Conservation (phyloP, 2,329 filamentous ascomycete species). For the Colletotrichum liriopes region DNA sequence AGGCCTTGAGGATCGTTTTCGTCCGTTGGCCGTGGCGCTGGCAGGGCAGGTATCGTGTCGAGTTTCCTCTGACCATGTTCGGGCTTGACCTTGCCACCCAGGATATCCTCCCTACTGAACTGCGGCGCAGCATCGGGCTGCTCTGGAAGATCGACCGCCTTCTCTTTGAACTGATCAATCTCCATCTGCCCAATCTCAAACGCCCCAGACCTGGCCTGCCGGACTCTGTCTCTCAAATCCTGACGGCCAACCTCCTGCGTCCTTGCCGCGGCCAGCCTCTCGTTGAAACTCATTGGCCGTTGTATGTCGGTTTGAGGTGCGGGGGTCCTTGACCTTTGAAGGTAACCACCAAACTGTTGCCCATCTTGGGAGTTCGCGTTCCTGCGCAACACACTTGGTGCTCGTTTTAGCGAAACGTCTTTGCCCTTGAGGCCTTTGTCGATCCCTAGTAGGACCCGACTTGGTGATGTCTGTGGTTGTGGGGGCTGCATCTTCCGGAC, state of each 20-base stretch:
- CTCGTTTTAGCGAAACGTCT: conserved; percentile 87
- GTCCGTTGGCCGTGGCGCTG: conserved; percentile 14
- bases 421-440: conserved; percentile 87
- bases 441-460: conserved; percentile 85
- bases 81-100: conserved; percentile 54
- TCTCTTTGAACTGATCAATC: conserved; percentile 72
- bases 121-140: conserved; percentile 61
- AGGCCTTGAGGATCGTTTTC: conserved; percentile 31
- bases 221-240: conserved; percentile 68
- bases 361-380: conserved; percentile 49
- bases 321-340: conserved; percentile 62
- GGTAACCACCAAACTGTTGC: conserved; percentile 55
- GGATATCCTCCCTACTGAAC: conserved; percentile 77
- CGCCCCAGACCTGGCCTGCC: conserved; percentile 67
- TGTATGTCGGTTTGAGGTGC: conserved; percentile 48
- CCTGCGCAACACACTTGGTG: conserved; percentile 65
- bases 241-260: conserved; percentile 66
- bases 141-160: conserved; percentile 69
- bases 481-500: conserved; percentile 72
- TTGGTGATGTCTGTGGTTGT: conserved; percentile 79
- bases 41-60: conserved; percentile 16
- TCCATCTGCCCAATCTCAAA: conserved; percentile 73
- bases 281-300: conserved; percentile 80
- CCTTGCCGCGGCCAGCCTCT: conserved; percentile 83
- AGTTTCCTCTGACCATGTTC: conserved; percentile 30